Base-by-base conservation (phyloP, 1,139 yeast species). In the Pichia sp. region DNA sequence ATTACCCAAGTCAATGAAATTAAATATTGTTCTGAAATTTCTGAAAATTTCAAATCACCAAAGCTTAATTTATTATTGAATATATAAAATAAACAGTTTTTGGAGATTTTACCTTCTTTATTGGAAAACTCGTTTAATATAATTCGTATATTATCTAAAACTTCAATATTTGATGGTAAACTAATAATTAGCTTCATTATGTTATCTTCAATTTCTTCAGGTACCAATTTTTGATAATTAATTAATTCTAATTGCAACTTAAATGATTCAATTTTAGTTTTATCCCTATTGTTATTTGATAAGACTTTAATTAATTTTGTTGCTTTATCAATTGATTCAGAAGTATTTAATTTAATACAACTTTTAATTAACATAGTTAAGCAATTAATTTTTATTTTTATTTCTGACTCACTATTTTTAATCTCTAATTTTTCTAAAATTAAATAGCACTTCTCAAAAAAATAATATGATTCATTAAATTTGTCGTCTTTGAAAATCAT, bases 111-210 rank as follows among this genome's bases (percentile, higher is more conserved):
- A 2, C 64, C 62, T 41, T 66, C 57, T 2, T 48, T 46, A 3
- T 47, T 46, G 0, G 68, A 49, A 60, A 63, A 53, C 59, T 58
- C 28, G 34, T 59, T 59, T 4, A 53, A 42, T 5, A 53, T 14
- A 16, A 45, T 16, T 34, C 49, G 34, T 9, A 59, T 34, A 18
- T 53, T 48, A 2, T 63, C 54, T 2, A 62, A 56, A 1, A 62
- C 34, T 0, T 62, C 51, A 3, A 48, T 39, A 7, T 55, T 29
- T 11, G 51, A 28, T 0, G 61, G 45, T 1, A 62, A 54, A 2
- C 67, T 57, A 1, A 66, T 55, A 0, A 68, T 58, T 63, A 68
- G 59, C 34, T 62, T 63, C 66, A 68, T 68, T 3, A 69, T 57
- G 4, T 19, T 19, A 10, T 61, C 53, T 22, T 56, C 62, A 50